Conservation (phyloP, 306 rosid genomes). For the Medicago lupulina region DNA sequence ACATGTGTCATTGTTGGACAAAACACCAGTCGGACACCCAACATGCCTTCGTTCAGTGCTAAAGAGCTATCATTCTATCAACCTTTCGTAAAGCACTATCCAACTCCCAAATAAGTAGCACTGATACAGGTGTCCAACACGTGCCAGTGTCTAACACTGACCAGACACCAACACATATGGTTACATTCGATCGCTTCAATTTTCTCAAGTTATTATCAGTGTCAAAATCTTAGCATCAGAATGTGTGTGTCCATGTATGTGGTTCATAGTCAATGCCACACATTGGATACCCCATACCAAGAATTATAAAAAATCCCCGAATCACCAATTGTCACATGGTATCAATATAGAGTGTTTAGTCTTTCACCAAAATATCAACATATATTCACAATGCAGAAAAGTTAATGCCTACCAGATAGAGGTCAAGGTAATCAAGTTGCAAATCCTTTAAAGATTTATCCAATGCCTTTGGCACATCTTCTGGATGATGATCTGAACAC, state of each 20-base stretch:
- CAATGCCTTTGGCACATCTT: conserved; percentile 72
- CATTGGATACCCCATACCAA: neutral
- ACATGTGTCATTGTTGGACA: neutral
- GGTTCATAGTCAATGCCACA: neutral
- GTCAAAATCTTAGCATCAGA: neutral
- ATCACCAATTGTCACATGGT: neutral
- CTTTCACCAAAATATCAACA: neutral
- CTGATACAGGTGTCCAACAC: too few species aligned
- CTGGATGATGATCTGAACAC: conserved; percentile 73
- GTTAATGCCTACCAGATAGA: conserved; percentile 57
- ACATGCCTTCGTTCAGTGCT: neutral
- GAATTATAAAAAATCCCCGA: neutral
- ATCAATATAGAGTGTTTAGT: neutral
- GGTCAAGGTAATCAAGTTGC: conserved; percentile 80
- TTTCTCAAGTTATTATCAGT: neutral
- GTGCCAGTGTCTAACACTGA: too few species aligned
- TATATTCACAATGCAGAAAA: neutral
- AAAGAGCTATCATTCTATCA: neutral
- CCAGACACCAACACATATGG: neutral
- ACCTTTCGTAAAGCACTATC: neutral
- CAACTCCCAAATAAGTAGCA: too few species aligned
- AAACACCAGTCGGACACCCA: neutral
- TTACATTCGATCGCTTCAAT: neutral
- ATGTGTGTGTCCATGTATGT: neutral
- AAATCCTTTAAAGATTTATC: conserved; percentile 64